These are phyloP conservation scores for Torulaspora pretoriensis DNA, from an alignment of 1,139 yeast species.

Conservation along the genomic window DNA sequence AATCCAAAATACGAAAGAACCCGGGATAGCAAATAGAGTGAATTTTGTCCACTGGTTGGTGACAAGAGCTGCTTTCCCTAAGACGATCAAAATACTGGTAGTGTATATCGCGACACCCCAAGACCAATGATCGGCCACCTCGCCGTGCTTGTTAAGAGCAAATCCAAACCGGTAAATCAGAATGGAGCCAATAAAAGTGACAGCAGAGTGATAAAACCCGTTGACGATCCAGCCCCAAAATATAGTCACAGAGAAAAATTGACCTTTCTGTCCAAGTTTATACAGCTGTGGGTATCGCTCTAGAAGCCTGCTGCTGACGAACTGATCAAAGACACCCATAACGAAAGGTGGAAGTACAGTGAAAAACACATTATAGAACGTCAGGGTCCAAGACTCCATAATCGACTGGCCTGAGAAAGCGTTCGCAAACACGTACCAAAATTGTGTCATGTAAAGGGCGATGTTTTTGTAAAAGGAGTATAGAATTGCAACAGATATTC, in stretches of 20 bases:
- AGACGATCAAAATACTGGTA: conserved; percentile 78
- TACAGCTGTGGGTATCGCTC: conserved; percentile 92
- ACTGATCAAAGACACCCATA: conserved; percentile 94
- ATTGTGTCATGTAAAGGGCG: conserved; percentile 94
- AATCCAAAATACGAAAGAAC: conserved; percentile 82
- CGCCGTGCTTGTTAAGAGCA: conserved; percentile 58
- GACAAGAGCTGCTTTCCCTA: conserved; percentile 91
- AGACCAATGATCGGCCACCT: conserved; percentile 83
- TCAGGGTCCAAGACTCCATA: conserved; percentile 96
- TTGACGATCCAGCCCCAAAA: conserved; percentile 98
- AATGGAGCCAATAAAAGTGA: conserved; percentile 70
- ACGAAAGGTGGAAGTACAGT: conserved; percentile 96
- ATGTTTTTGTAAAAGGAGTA: conserved; percentile 95
- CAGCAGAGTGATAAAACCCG: conserved; percentile 90
- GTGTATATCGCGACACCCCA: conserved; percentile 94
- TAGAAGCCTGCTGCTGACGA: conserved; percentile 81
- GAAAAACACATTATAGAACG: conserved; percentile 92
- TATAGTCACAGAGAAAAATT: conserved; percentile 82
- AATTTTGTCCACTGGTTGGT: conserved; percentile 95
- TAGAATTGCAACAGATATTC: conserved; percentile 85
- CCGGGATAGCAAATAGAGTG: conserved; percentile 89
- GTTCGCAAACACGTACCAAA: conserved; percentile 92
- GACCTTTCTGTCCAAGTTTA: conserved; percentile 82
- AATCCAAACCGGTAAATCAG: conserved; percentile 68
- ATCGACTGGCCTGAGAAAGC: conserved; percentile 95